Evolutionary conservation across 73 alveolate species (phyloP).

Genomic region (Breviolum minutum): DNA sequence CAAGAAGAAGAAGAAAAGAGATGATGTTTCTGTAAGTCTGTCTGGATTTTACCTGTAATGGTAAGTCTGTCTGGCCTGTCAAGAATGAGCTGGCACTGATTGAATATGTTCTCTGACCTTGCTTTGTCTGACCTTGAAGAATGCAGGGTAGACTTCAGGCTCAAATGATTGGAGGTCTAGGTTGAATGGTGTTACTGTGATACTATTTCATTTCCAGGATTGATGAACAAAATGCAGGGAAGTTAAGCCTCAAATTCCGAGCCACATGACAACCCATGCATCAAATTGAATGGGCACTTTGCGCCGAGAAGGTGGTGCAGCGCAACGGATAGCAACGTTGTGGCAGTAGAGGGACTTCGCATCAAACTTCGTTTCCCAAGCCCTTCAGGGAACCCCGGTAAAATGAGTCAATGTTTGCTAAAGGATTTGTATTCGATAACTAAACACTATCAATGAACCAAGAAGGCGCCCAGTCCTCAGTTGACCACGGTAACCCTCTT

Average conservation of each 20-base stretch:
- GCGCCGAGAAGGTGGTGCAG: background rate
- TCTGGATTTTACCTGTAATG: no score
- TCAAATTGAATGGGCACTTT: background rate
- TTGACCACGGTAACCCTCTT: conserved; percentile 20
- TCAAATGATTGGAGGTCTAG: background rate
- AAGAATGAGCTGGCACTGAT: background rate
- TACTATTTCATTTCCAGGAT: background rate
- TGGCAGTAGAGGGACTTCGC: background rate
- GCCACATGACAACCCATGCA: background rate
- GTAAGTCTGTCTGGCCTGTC: conserved; percentile 58
- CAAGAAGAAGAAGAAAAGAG: no score
- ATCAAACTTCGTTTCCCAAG: background rate
- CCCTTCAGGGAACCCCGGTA: background rate
- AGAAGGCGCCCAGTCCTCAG: background rate
- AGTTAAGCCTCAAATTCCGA: background rate
- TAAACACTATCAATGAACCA: background rate
- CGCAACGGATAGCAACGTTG: background rate
- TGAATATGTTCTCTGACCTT: background rate
- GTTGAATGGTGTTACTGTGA: no score
- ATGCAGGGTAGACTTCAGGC: no score
- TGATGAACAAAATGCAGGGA: background rate
- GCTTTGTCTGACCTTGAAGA: background rate
- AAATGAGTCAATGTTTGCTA: background rate
- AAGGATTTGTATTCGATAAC: background rate
- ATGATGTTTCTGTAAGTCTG: no score